Evolutionary conservation across 1,284 basidiomycete genomes (phyloP).

Genomic region (Boletus sp.): DNA sequence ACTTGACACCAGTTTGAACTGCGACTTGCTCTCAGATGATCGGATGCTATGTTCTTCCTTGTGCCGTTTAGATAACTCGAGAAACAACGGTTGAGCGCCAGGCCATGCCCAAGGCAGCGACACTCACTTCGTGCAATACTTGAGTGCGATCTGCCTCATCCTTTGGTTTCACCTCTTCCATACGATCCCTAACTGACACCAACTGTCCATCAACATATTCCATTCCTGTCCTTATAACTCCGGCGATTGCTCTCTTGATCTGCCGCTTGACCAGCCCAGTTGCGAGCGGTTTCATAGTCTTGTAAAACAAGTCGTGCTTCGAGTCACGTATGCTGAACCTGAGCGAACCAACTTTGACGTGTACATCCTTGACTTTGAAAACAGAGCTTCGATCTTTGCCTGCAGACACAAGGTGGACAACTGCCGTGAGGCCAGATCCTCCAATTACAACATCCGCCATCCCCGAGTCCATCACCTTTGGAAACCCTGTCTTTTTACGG

Average conservation of each 20-base stretch:
- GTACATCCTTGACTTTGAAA: conserved; percentile 75
- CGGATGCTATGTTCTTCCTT: conserved; percentile 46
- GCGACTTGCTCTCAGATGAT: conserved; percentile 47
- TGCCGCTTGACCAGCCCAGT: conserved; percentile 86
- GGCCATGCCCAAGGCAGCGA: not conserved
- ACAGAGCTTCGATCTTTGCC: conserved; percentile 65
- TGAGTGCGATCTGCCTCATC: conserved; percentile 52
- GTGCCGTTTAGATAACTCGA: conserved; percentile 54
- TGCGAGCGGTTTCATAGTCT: conserved; percentile 72
- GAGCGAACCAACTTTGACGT: conserved; percentile 80
- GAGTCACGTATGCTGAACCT: conserved; percentile 89
- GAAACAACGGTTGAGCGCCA: not conserved
- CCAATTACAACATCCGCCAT: conserved; percentile 88
- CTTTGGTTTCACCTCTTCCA: conserved; percentile 62
- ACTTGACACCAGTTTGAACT: conserved; percentile 68
- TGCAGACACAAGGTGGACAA: conserved; percentile 60
- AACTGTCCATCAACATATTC: conserved; percentile 88
- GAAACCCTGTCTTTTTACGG: conserved; percentile 72
- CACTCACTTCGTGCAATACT: conserved; percentile 62
- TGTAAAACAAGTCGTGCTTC: conserved; percentile 91
- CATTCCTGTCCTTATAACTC: conserved; percentile 74
- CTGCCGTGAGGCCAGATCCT: conserved; percentile 69
- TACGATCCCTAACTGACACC: conserved; percentile 70
- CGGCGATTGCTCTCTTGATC: conserved; percentile 79
- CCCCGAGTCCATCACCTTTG: conserved; percentile 85